These are phyloP conservation scores for Musa itinerans DNA, from an alignment of 176 grass and related monocot species.

Conservation along the genomic window DNA sequence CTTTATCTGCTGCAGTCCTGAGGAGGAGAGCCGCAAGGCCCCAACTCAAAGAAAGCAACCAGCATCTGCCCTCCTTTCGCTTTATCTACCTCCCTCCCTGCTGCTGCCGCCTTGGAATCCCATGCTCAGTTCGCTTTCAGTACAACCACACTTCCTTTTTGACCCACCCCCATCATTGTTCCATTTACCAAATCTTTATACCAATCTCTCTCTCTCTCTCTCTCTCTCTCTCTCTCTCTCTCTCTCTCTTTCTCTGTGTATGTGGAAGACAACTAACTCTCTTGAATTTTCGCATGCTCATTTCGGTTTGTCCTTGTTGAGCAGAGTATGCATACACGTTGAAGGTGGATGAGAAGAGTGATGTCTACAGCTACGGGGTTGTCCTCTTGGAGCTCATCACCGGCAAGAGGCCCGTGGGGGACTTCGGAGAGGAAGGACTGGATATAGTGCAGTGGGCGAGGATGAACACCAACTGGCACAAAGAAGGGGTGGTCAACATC, in stretches of 20 bases:
- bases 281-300: neutral
- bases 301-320: neutral
- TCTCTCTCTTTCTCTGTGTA: too few relatives aligned
- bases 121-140: neutral
- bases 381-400: conserved; percentile 63
- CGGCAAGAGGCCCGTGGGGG: conserved; percentile 49
- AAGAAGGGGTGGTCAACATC: conserved; percentile 61
- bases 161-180: too few relatives aligned
- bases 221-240: too few relatives aligned
- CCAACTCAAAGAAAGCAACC: conserved; percentile 1
- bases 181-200: too few relatives aligned
- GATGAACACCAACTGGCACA: conserved; percentile 41
- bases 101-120: neutral
- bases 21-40: neutral
- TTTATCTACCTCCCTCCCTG: neutral
- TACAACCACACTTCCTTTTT: neutral
- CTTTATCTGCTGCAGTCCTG: neutral
- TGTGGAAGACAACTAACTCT: too few relatives aligned
- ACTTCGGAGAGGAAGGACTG: conserved; percentile 64
- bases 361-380: conserved; percentile 81
- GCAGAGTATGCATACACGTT: conserved; percentile 93
- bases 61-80: neutral
- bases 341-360: conserved; percentile 90
- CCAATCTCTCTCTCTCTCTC: too few relatives aligned
- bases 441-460: conserved; percentile 91